Base-by-base conservation (phyloP, 768 basidiomycete genomes). In the Agaricus subrufescens region DNA sequence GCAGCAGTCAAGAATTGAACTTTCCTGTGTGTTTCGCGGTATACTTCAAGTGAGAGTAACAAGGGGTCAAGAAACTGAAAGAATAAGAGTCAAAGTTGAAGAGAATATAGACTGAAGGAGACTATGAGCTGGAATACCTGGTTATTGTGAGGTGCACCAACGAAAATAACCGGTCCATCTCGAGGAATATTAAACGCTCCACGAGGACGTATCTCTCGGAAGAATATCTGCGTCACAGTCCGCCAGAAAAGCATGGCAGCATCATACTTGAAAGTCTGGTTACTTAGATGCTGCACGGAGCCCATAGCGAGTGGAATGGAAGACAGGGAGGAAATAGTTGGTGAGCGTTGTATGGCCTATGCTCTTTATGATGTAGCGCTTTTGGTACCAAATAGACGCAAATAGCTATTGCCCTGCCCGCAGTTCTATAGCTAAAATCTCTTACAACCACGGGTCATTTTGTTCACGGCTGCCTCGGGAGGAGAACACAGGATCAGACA, bases 181-280 rank as follows among this genome's bases (percentile, higher is more conserved):
- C 79, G 80, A 26, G 96, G 96, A 57, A 98, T 91, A 68, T 97
- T 91, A 80, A 90, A 98, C 34, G 94, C 90, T 50, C 96, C 92
- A 69, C 96, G 79, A 3, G 94, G 91, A 57, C 96, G 81, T 64
- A 98, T 87, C 73, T 98, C 96, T 62, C 96, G 79, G 76, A 98
- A 98, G 80, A 98, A 98, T 62, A 98, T 86, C 72, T 90, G 90
- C 61, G 90, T 92, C 56, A 96, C 80, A 2, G 80, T 75, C 56
- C 88, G 75, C 91, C 91, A 96, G 72, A 96, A 92, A 46, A 89
- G 67, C 69, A 96, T 83, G 40, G 85, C 84, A 27, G 83, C 75
- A 66, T 94, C 89, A 67, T 94, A 94, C 53, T 71, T 62, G 15
- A 77, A 45, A 25, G 73, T 61, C 25, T 62, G 60, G 19, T 62